phyloP scores from a whole-genome alignment of 2,329 filamentous ascomycete genomes.

The Calonectria pteridis region DNA sequence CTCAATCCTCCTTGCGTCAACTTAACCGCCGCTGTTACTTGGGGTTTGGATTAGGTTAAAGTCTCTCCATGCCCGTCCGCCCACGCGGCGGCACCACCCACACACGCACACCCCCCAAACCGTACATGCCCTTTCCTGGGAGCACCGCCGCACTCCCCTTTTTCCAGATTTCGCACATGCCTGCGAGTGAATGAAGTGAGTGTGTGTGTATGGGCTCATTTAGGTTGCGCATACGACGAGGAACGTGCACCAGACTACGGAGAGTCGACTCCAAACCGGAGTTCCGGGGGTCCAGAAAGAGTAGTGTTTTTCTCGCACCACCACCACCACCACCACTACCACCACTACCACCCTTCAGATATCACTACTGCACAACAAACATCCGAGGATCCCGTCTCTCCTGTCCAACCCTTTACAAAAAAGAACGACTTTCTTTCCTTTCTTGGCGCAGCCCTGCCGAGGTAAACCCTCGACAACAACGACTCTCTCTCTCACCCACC shows the following conservation, averaged over 20 bases:
- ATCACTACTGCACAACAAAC: neutral
- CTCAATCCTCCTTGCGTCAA: neutral
- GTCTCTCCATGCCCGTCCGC: constrained; percentile 18
- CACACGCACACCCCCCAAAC: constrained; percentile 1
- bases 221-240: neutral
- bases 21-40: neutral
- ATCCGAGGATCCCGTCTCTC: constrained; percentile 8
- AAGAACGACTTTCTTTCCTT: neutral
- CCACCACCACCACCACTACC: too few species aligned
- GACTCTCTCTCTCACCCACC: neutral
- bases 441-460: neutral
- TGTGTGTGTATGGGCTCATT: neutral
- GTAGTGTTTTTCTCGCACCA: neutral
- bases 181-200: neutral
- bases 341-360: neutral
- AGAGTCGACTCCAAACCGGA: neutral
- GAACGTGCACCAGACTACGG: constrained; percentile 3
- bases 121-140: neutral
- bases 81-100: constrained; percentile 4
- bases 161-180: constrained; percentile 15
- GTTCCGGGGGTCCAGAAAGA: neutral
- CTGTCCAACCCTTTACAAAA: neutral
- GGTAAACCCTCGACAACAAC: neutral
- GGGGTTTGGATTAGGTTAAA: constrained; percentile 13
- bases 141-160: constrained; percentile 8